phyloP scores from a whole-genome alignment of 192 early-diverging fungal genomes.

The Entomortierella parvispora region DNA sequence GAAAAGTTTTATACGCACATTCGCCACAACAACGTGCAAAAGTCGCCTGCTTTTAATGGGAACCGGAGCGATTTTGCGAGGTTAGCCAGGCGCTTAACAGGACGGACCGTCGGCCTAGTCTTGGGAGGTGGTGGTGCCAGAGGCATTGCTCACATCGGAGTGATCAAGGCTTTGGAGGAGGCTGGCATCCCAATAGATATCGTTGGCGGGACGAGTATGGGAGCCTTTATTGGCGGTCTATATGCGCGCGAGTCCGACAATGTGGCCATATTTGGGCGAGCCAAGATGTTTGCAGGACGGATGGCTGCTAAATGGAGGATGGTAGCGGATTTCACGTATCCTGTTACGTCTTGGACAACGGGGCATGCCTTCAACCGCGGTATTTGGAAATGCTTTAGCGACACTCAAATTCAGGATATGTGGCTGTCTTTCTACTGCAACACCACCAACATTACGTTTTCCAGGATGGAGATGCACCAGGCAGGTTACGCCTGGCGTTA shows the following conservation, averaged over 20 bases:
- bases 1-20: slow-evolving; percentile 71
- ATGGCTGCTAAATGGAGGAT: slow-evolving; percentile 90
- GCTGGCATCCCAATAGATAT: slow-evolving; percentile 98
- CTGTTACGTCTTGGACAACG: slow-evolving; percentile 89
- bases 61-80: slow-evolving; percentile 69
- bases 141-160: slow-evolving; percentile 91
- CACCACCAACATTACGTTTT: slow-evolving; percentile 96
- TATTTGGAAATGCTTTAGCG: slow-evolving; percentile 94
- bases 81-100: slow-evolving; percentile 91
- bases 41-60: slow-evolving; percentile 43
- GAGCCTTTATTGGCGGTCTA: slow-evolving; percentile 93
- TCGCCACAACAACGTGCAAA: slow-evolving; percentile 56
- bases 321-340: slow-evolving; percentile 94
- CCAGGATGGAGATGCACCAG: slow-evolving; percentile 92
- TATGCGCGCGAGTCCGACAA: slow-evolving; percentile 91
- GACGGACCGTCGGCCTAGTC: slow-evolving; percentile 91
- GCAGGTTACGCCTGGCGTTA: slow-evolving; percentile 97
- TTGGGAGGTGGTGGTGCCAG: slow-evolving; percentile 97
- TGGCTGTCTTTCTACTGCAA: slow-evolving; percentile 97
- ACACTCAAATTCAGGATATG: slow-evolving; percentile 96
- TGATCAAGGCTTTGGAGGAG: slow-evolving; percentile 95
- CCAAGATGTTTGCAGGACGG: slow-evolving; percentile 83
- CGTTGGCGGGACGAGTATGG: slow-evolving; percentile 97
- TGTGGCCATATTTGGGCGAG: slow-evolving; percentile 86
- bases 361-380: slow-evolving; percentile 96